Evolutionary conservation across 768 basidiomycete species (phyloP), one percentile per base, ranked within the genome.

Genomic region (Coprinellus micaceus): DNA sequence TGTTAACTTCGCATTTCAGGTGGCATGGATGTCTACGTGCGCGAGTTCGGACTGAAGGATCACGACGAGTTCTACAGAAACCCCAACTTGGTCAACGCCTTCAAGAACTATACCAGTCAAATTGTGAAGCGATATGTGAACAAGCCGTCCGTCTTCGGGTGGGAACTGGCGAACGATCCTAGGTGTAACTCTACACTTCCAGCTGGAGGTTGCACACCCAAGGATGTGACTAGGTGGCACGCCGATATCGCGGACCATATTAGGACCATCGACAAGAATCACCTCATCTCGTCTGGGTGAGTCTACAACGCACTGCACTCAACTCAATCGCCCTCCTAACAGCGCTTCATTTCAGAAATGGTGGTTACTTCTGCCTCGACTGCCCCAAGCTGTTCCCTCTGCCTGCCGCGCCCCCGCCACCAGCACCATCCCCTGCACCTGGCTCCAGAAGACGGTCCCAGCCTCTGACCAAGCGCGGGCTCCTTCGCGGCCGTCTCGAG

Each of bases 11-110:
- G 28, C 11, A 26, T 22, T 51, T 1, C 53, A 84, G 84, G 84
- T 47, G 84, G 85, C 30, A 85, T 85, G 82, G 86, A 88, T 65
- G 66, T 75, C 13, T 88, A 87, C 64, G 81, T 87, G 51, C 77
- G 81, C 60, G 72, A 74, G 66, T 80, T 76, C 53, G 71, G 69
- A 10, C 66, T 63, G n/a, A 73, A 67, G 37, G 58, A 66, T 21
- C 85, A 88, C 64, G 84, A 85, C 56, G 74, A 81, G 47, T 88
- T 88, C 64, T 88, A 80, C 67, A 74, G 73, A 12, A 73, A 85
- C 57, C 64, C 74, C 44, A 76, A 71, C 12, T 68, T 86, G 28
- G 69, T 83, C 37, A 61, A 70, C 2, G 67, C 77, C 5, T 88
- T 85, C 67, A 71, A 75, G 71, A 82, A 86, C 58, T 86, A 82